These are phyloP conservation scores for Eucalyptus cladocalyx DNA, from an alignment of 345 rosid species.

Conservation along the genomic window DNA sequence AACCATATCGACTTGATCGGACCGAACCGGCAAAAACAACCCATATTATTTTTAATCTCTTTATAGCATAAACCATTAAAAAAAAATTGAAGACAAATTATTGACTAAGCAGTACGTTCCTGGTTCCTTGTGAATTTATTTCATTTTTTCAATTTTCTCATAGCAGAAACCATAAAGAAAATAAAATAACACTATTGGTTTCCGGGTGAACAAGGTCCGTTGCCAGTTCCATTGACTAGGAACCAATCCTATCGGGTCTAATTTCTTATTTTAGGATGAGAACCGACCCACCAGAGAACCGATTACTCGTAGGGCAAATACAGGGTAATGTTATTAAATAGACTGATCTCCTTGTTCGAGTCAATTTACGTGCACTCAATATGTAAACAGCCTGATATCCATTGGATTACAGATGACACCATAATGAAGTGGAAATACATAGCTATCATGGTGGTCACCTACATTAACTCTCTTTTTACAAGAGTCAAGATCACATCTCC, in stretches of 20 bases:
- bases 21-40: fast-evolving
- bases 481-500: too few relatives aligned
- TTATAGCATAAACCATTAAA: not conserved
- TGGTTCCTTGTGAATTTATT: not conserved
- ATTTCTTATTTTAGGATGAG: not conserved
- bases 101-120: not conserved
- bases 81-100: not conserved
- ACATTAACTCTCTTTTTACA: not conserved
- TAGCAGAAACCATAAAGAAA: not conserved
- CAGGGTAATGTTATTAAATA: not conserved
- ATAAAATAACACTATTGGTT: not conserved
- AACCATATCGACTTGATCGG: not conserved
- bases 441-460: not conserved
- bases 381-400: not conserved
- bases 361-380: not conserved
- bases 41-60: not conserved
- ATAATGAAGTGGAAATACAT: not conserved
- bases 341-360: not conserved
- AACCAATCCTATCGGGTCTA: not conserved
- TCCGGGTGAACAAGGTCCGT: not conserved
- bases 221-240: not conserved
- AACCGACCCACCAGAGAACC: not conserved
- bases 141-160: not conserved
- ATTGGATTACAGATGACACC: not conserved
- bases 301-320: not conserved